These are phyloP conservation scores for Phytophthora fragariaefolia DNA, from an alignment of 352 stramenopile species.

Conservation along the genomic window DNA sequence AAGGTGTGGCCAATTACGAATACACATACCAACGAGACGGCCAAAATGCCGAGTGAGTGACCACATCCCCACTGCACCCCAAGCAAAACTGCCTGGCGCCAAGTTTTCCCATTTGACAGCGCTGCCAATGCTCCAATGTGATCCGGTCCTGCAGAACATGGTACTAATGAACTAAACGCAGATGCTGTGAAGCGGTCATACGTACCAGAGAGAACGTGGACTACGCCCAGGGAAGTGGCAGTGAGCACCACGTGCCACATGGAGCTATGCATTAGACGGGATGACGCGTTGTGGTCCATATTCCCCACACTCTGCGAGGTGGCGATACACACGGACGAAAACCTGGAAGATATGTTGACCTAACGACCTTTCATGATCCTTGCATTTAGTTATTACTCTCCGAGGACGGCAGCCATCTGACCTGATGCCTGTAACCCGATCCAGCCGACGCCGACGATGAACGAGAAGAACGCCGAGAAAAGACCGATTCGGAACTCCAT, in stretches of 20 bases:
- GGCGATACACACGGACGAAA: too few species aligned
- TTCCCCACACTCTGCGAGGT: not conserved
- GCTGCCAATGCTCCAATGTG: conserved; percentile 90
- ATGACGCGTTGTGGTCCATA: conserved; percentile 16
- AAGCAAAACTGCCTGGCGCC: conserved; percentile 68
- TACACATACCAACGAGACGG: conserved; percentile 53
- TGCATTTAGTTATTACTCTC: too few species aligned
- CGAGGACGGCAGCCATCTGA: conserved; percentile 74
- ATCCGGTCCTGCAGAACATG: conserved; percentile 65
- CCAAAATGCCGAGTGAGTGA: conserved; percentile 87
- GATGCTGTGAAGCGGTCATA: not conserved
- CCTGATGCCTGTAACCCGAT: conserved; percentile 74
- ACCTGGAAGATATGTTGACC: not conserved
- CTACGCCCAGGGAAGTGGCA: conserved; percentile 49
- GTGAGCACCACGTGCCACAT: conserved; percentile 39
- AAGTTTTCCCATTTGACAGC: conserved; percentile 76
- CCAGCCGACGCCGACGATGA: conserved; percentile 80
- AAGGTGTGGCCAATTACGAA: conserved; percentile 56
- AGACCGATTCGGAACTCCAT: conserved; percentile 77
- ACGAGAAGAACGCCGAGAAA: conserved; percentile 74
- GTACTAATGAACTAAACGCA: not conserved
- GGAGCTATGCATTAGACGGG: conserved; percentile 23
- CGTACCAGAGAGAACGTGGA: conserved; percentile 66
- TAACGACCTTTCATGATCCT: not conserved
- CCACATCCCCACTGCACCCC: conserved; percentile 90